A percentile compares a stretch with the other conserved stretches of the same genome.
phyloP scores from a whole-genome alignment of 257 asterid genomes.

The Solanum tacnaense region DNA sequence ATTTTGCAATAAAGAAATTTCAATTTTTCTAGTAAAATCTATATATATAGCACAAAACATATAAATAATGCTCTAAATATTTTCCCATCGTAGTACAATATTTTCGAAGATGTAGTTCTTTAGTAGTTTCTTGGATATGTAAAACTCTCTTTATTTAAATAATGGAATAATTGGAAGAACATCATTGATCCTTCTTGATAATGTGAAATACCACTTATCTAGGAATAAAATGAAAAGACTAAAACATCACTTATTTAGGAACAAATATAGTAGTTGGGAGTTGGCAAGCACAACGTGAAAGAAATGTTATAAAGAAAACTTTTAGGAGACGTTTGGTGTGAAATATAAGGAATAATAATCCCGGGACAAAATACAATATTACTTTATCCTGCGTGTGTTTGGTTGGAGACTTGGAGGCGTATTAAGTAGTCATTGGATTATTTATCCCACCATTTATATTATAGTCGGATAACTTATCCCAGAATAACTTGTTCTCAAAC shows the following conservation, averaged over 20 bases:
- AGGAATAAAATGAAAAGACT: background rate
- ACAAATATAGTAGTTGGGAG: rapidly evolving
- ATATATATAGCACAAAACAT: background rate
- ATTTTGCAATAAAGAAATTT: too few relatives aligned
- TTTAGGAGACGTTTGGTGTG: too few relatives aligned
- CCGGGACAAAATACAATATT: rapidly evolving
- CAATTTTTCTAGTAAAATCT: background rate
- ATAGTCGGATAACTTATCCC: background rate
- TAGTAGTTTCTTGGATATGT: background rate
- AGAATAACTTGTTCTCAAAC: background rate
- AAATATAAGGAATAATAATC: too few relatives aligned
- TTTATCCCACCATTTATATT: background rate
- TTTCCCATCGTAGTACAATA: background rate
- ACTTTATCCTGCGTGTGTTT: background rate
- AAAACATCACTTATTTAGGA: background rate
- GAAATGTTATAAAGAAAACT: too few relatives aligned
- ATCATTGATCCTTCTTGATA: background rate
- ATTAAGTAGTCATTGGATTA: background rate
- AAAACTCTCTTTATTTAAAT: background rate
- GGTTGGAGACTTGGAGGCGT: background rate
- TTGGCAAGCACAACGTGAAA: background rate
- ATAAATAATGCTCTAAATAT: background rate
- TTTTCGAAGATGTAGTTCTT: background rate
- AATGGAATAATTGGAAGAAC: background rate
- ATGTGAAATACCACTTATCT: background rate